Percentiles rank a stretch among this genome's conserved stretches.
phyloP scores from a whole-genome alignment of 106 monocot genomes.

The Dendrobium nobile region DNA sequence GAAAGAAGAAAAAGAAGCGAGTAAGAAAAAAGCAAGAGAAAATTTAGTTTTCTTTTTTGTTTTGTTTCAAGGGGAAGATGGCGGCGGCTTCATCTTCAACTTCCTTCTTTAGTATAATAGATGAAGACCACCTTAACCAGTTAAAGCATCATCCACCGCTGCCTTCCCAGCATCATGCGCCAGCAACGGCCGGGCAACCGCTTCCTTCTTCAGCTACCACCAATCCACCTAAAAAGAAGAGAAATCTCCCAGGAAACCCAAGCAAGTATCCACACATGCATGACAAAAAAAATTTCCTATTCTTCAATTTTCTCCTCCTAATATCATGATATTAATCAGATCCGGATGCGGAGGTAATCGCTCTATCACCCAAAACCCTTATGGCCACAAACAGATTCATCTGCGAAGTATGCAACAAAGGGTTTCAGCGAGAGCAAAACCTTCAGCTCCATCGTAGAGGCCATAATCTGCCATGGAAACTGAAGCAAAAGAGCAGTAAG shows the following conservation, averaged over 20 bases:
- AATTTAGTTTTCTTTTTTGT: neutral
- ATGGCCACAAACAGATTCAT: constrained; percentile 33
- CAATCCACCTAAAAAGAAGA: constrained; percentile 39
- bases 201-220: neutral
- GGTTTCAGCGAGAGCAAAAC: constrained; percentile 31
- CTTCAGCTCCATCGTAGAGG: constrained; percentile 29
- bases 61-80: constrained; percentile 20
- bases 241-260: constrained; percentile 57
- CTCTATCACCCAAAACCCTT: constrained; percentile 23
- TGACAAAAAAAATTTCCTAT: neutral
- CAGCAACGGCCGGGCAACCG: neutral
- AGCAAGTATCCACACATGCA: constrained; percentile 39
- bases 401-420: constrained; percentile 30
- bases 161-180: neutral
- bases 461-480: constrained; percentile 31
- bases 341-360: constrained; percentile 33
- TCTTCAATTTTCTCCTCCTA: neutral
- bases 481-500: constrained; percentile 15
- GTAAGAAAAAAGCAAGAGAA: too few species aligned
- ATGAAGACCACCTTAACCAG: constrained; percentile 23
- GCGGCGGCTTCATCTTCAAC: constrained; percentile 29
- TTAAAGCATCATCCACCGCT: constrained; percentile 17
- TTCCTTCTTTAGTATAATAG: constrained; percentile 31
- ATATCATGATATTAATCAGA: constrained; percentile 2
- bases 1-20: too few species aligned